phyloP scores from a whole-genome alignment of 768 basidiomycete species.

The Cyathus striatus region DNA sequence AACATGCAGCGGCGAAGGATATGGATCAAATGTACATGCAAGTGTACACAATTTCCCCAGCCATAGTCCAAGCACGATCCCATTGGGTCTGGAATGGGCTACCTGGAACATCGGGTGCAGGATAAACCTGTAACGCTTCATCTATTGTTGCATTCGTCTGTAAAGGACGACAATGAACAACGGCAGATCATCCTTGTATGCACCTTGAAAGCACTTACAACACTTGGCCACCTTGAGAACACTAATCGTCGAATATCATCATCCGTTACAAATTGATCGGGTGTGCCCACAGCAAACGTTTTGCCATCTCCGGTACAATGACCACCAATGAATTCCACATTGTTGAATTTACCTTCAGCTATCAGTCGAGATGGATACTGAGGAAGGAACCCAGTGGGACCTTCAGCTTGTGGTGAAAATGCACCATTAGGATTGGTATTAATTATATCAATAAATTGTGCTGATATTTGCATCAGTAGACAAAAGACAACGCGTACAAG shows the following conservation, averaged over 20 bases:
- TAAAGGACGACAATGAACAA: no score
- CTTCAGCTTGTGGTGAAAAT: slow-evolving; percentile 24
- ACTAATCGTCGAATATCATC: slow-evolving; percentile 28
- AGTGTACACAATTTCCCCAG: slow-evolving; percentile 34
- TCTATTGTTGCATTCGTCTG: slow-evolving; percentile 31
- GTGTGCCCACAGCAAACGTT: slow-evolving; percentile 32
- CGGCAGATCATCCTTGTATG: no score
- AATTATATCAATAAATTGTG: no score
- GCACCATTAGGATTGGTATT: slow-evolving; percentile 26
- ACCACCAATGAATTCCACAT: slow-evolving; percentile 31
- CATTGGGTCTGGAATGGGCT: slow-evolving; percentile 33
- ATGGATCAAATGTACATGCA: slow-evolving; percentile 32
- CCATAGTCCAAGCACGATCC: slow-evolving; percentile 35
- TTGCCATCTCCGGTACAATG: slow-evolving; percentile 39
- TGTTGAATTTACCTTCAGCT: slow-evolving; percentile 21
- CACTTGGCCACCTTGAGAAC: slow-evolving; percentile 28
- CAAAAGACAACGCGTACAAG: no score
- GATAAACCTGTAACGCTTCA: slow-evolving; percentile 30
- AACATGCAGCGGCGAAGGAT: background rate
- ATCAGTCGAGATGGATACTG: slow-evolving; percentile 32
- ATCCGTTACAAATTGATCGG: slow-evolving; percentile 30
- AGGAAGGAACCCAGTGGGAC: slow-evolving; percentile 21
- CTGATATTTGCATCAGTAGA: slow-evolving; percentile 27
- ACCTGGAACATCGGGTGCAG: slow-evolving; percentile 22
- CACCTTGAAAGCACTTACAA: no score